These are phyloP conservation scores for Serpula lacrymans DNA, from an alignment of 768 basidiomycete genomes.

Conservation along the genomic window DNA sequence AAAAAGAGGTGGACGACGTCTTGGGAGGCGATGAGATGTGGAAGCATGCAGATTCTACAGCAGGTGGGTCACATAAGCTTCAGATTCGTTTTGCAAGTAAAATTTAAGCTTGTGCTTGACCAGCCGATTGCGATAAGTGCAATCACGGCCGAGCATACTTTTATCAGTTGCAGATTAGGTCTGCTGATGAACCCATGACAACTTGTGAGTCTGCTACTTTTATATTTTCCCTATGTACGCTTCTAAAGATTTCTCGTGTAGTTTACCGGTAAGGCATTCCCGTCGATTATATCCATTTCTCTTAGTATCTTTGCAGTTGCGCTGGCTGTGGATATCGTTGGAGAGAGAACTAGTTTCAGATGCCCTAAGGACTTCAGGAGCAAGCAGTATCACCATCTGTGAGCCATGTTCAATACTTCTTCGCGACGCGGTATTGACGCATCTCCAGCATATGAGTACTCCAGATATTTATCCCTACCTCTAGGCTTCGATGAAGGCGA, in stretches of 20 bases:
- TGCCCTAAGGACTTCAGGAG: no score
- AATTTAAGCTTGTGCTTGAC: no score
- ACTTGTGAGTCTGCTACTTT: slow-evolving; percentile 30
- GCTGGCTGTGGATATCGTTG: slow-evolving; percentile 62
- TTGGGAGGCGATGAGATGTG: slow-evolving; percentile 92
- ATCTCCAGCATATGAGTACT: no score
- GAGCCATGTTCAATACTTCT: no score
- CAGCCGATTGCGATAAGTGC: slow-evolving; percentile 72
- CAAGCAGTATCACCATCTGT: no score
- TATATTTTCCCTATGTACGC: slow-evolving; percentile 17
- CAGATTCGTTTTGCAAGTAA: neutral
- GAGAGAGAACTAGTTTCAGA: slow-evolving; percentile 67
- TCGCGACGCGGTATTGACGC: no score
- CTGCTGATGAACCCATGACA: slow-evolving; percentile 91
- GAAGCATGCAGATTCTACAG: slow-evolving; percentile 88
- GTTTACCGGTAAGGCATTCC: slow-evolving; percentile 55
- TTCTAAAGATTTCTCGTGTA: slow-evolving; percentile 18
- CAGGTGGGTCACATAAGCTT: slow-evolving; percentile 60
- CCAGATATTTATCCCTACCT: no score
- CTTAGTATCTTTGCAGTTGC: slow-evolving; percentile 39
- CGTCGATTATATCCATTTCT: neutral
- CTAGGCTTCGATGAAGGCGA: no score
- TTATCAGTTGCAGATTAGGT: slow-evolving; percentile 94
- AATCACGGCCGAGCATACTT: slow-evolving; percentile 86
- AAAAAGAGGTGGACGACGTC: slow-evolving; percentile 95